Conservation (phyloP, 192 early-diverging fungal species). For the Geranomyces michiganensis region DNA sequence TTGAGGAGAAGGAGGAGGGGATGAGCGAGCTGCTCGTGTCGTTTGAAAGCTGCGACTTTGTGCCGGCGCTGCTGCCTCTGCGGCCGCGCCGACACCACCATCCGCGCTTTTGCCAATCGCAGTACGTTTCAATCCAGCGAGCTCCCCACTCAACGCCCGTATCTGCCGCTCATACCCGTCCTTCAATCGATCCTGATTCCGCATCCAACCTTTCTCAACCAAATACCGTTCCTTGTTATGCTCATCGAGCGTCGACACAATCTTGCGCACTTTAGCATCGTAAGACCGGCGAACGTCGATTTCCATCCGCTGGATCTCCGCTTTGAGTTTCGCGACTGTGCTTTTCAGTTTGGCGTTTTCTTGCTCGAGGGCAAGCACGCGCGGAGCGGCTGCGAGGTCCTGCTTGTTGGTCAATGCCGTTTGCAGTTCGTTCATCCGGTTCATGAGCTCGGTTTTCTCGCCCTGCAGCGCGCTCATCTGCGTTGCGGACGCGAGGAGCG, state of each 20-base stretch:
- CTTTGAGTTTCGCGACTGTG: not conserved
- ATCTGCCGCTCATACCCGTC: conserved; percentile 23
- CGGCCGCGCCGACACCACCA: too few species aligned
- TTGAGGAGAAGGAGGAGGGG: too few species aligned
- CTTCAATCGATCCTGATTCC: conserved; percentile 3
- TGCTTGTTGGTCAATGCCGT: not conserved
- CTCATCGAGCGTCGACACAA: conserved; percentile 17
- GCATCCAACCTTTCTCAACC: conserved; percentile 23
- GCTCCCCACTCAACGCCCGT: conserved; percentile 14
- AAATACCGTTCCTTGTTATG: conserved; percentile 14
- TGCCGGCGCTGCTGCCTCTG: not conserved
- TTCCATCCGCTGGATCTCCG: conserved; percentile 1
- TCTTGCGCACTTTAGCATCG: conserved; percentile 20
- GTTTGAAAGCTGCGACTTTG: too few species aligned
- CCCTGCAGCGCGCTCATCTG: conserved; percentile 3
- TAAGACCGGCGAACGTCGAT: conserved; percentile 2
- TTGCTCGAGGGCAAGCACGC: conserved; percentile 2
- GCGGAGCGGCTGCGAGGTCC: not conserved
- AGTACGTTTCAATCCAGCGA: conserved; percentile 11
- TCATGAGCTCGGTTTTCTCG: conserved; percentile 5
- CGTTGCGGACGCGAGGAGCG: not conserved
- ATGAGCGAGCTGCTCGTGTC: too few species aligned
- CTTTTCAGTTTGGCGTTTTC: not conserved
- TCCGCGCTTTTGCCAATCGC: too few species aligned
- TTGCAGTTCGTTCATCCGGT: not conserved